phyloP scores from a whole-genome alignment of 495 filamentous ascomycete species.

The Penicillium pancosmium region DNA sequence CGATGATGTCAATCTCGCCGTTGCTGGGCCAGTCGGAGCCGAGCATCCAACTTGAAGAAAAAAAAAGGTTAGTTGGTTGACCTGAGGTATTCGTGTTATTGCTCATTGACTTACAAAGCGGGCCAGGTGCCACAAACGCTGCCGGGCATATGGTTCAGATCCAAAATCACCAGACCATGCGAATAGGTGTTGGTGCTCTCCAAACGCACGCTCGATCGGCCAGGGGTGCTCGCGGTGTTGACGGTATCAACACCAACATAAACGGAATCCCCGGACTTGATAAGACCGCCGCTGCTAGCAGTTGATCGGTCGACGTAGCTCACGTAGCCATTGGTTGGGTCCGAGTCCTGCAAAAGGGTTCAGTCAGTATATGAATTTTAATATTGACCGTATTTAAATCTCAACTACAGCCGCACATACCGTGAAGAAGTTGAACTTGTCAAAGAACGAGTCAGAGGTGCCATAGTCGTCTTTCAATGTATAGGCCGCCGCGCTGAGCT shows the following conservation, averaged over 20 bases:
- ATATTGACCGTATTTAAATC: conserved; percentile 6
- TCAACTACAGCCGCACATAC: conserved; percentile 24
- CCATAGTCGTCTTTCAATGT: conserved; percentile 51
- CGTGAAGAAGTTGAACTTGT: conserved; percentile 56
- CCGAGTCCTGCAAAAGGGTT: conserved; percentile 32
- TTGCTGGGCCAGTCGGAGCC: conserved; percentile 65
- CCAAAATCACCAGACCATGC: conserved; percentile 60
- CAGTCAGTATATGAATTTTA: conserved; percentile 28
- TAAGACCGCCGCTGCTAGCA: conserved; percentile 56
- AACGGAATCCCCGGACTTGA: conserved; percentile 47
- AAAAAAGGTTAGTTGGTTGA: conserved; percentile 1
- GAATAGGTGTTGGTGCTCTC: conserved; percentile 55
- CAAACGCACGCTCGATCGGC: conserved; percentile 59
- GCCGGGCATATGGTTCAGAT: conserved; percentile 59
- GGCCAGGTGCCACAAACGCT: conserved; percentile 62
- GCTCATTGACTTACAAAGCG: conserved; percentile 50
- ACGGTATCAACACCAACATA: conserved; percentile 49
- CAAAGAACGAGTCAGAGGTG: conserved; percentile 49
- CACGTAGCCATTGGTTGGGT: conserved; percentile 75
- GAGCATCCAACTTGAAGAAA: conserved; percentile 47
- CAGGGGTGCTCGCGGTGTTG: conserved; percentile 47
- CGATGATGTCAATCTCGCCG: conserved; percentile 77
- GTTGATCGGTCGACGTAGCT: conserved; percentile 55
- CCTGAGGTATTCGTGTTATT: neutral
- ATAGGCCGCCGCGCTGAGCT: conserved; percentile 50